Evolutionary conservation across 352 stramenopile genomes (phyloP).

Genomic region (Aphanomyces invadans): DNA sequence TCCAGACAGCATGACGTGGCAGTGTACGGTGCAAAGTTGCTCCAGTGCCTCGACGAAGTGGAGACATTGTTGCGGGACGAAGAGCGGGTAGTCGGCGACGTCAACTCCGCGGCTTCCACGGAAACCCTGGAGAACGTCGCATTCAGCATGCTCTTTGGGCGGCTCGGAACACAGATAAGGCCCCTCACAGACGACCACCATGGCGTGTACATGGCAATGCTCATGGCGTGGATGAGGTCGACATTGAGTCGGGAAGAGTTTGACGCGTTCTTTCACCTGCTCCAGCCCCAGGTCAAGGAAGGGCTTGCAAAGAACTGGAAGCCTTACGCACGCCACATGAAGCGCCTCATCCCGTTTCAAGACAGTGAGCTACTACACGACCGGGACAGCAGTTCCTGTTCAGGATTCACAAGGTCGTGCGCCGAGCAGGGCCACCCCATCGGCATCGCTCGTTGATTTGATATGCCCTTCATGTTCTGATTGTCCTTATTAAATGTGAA

Average conservation of each 20-base stretch:
- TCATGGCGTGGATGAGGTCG: constrained; percentile 62
- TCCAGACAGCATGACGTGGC: constrained; percentile 36
- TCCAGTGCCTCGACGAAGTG: constrained; percentile 41
- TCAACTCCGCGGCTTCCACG: constrained; percentile 43
- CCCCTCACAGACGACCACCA: constrained; percentile 37
- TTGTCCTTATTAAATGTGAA: too few relatives aligned
- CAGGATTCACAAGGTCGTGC: background rate
- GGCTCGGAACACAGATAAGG: constrained; percentile 26
- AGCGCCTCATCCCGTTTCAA: background rate
- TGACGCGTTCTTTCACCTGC: constrained; percentile 42
- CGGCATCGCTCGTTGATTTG: background rate
- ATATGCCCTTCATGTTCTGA: background rate
- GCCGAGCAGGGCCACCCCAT: background rate
- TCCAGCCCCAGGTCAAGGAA: constrained; percentile 21
- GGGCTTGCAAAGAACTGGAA: background rate
- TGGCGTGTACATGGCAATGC: constrained; percentile 50
- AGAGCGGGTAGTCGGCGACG: constrained; percentile 38
- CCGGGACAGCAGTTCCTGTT: background rate
- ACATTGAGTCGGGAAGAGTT: constrained; percentile 42
- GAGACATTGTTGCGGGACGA: constrained; percentile 51
- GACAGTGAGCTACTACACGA: too few relatives aligned
- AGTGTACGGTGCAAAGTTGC: constrained; percentile 40
- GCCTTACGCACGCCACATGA: background rate
- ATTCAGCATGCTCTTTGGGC: constrained; percentile 52
- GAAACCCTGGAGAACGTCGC: constrained; percentile 52